A percentile compares a stretch with the other conserved stretches of the same genome.
Evolutionary conservation across 768 basidiomycete species (phyloP).

Genomic region (Chalciporus pseudorubinellus): DNA sequence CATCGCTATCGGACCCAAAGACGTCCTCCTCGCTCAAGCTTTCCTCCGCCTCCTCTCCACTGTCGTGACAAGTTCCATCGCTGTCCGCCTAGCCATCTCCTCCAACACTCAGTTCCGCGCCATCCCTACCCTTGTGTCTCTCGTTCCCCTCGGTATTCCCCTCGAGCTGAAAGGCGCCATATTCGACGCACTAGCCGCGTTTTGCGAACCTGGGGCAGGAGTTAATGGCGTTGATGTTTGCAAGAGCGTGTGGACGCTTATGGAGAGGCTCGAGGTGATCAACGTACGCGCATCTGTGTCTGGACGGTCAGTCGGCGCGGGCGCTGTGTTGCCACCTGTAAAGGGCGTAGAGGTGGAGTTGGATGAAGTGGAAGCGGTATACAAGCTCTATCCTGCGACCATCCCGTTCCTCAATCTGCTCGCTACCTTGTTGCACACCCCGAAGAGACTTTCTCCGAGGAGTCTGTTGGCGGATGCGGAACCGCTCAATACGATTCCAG

Average conservation of each 20-base stretch:
- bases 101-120: constrained; percentile 78
- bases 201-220: constrained; percentile 80
- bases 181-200: constrained; percentile 77
- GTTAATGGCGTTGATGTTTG: constrained; percentile 73
- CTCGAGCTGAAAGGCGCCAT: constrained; percentile 88
- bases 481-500: constrained; percentile 72
- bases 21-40: constrained; percentile 73
- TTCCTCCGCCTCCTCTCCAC: constrained; percentile 79
- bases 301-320: constrained; percentile 27
- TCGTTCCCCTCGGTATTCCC: constrained; percentile 79
- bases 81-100: constrained; percentile 75
- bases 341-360: constrained; percentile 86
- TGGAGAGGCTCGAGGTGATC: constrained; percentile 84
- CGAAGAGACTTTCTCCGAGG: constrained; percentile 64
- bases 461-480: constrained; percentile 59
- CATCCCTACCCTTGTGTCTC: constrained; percentile 72
- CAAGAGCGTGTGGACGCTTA: constrained; percentile 75
- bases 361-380: constrained; percentile 80
- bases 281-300: constrained; percentile 57
- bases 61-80: constrained; percentile 70
- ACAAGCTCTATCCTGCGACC: constrained; percentile 82
- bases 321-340: constrained; percentile 44
- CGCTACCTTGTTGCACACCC: constrained; percentile 77
- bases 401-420: constrained; percentile 85
- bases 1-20: constrained; percentile 57